Evolutionary conservation across 2,329 filamentous ascomycete species (phyloP), one percentile per base, ranked within the genome.

Genomic region (Calonectria pseudoturangicola): DNA sequence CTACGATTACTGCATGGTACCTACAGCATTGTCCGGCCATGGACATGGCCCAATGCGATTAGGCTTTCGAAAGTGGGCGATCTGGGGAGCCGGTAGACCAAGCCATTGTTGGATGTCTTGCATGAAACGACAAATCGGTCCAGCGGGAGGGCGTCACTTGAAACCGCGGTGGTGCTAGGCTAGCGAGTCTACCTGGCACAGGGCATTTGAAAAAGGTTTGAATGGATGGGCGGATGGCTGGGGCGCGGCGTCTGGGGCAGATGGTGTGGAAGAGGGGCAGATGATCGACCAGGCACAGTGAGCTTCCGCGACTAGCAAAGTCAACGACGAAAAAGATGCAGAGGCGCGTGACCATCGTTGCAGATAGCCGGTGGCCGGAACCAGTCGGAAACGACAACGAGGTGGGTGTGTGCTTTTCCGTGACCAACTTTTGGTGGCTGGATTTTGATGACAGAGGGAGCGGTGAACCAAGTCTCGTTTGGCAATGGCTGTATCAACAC

Each of bases 291-390:
- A 71, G 69, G 68, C 68, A 71, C 69, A 58, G 41, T 30, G 50
- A 33, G 45, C 30, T 39, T 36, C 50, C n/a, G 66, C 54, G 30
- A 68, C n/a, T 60, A n/a, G 51, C 43, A 33, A 50, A 64, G 47
- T 50, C n/a, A 62, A 51, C 41, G 2, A 27, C 27, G 33, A 45
- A 27, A 36, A 36, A 43, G 47, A 50, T 27, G 12, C 27, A 67
- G 18, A 25, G 51, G 62, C 41, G 50, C 48, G 48, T 71, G 63
- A 75, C 33, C n/a, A 74, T 66, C 70, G 56, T 74, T 75, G 75
- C 33, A 63, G 65, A 68, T 77, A 72, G 76, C 72, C 76, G 76
- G 63, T 50, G 63, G 30, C 68, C 76, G 76, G 64, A 41, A 56
- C 63, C 63, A 45, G 64, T 33, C 56, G 60, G 63, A 60, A 56